Evolutionary conservation across 768 basidiomycete species (phyloP).

Genomic region (Tricholoma sp.): DNA sequence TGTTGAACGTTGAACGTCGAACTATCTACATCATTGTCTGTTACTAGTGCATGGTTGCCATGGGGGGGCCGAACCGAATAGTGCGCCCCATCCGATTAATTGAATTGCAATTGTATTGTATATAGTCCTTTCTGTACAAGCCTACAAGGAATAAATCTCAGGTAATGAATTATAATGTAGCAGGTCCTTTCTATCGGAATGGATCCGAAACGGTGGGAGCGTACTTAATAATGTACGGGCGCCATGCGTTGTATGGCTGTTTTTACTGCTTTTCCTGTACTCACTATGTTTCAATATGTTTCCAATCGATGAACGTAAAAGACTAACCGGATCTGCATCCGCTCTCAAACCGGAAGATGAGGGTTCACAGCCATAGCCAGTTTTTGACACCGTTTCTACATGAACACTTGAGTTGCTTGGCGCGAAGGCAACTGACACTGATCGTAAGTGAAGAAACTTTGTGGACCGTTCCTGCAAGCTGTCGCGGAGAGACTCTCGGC

Average conservation of each 20-base stretch:
- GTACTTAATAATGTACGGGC: not conserved
- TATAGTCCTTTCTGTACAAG: not conserved
- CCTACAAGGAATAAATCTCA: no score
- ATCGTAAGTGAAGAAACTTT: conserved; percentile 33
- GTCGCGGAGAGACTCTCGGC: conserved; percentile 41
- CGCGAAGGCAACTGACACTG: conserved; percentile 21
- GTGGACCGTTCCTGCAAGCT: conserved; percentile 24
- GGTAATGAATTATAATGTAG: no score
- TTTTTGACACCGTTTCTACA: conserved; percentile 27
- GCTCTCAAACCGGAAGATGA: not conserved
- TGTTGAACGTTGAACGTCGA: no score
- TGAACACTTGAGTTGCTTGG: conserved; percentile 22
- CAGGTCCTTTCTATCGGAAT: not conserved
- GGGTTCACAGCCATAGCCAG: conserved; percentile 22
- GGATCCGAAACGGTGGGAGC: not conserved
- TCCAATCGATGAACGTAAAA: not conserved
- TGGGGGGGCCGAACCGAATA: no score
- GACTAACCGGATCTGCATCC: not conserved
- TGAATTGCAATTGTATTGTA: no score
- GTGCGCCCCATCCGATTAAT: no score
- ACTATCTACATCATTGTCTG: no score
- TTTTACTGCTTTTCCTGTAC: not conserved
- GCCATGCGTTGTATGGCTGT: not conserved
- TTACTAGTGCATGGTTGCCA: no score
- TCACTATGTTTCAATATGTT: not conserved